Conservation (phyloP, 129 eudicot species). For the Tagetes erecta region DNA sequence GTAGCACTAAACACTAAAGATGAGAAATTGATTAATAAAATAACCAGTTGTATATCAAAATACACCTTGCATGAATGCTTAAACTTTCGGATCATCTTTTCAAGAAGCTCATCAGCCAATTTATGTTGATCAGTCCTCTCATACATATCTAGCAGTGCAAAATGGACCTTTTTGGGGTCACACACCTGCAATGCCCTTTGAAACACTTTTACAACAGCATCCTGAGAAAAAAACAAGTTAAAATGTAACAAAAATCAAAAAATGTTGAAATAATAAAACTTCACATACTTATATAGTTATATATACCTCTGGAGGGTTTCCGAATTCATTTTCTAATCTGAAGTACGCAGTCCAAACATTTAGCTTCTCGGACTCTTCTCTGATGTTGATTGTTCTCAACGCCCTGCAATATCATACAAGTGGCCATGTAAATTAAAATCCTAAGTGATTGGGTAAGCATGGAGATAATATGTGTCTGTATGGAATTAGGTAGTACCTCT, state of each 20-base stretch:
- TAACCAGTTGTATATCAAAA: not conserved
- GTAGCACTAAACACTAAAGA: not conserved
- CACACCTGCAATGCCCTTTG: constrained; percentile 85
- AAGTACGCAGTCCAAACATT: constrained; percentile 90
- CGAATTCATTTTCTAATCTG: constrained; percentile 83
- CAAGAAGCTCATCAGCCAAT: constrained; percentile 71
- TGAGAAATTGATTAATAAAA: not conserved
- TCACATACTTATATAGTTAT: too few relatives aligned
- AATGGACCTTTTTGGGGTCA: constrained; percentile 83
- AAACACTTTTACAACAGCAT: constrained; percentile 67
- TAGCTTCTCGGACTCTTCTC: constrained; percentile 85
- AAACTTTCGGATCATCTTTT: constrained; percentile 76
- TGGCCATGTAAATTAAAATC: not conserved
- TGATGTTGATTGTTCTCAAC: constrained; percentile 76
- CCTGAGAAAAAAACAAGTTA: constrained; percentile 40
- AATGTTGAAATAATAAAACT: not conserved
- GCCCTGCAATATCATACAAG: constrained; percentile 55
- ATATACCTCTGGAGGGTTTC: constrained; percentile 84
- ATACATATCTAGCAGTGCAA: constrained; percentile 76
- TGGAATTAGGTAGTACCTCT: constrained; percentile 48
- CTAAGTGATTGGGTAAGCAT: not conserved
- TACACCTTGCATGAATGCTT: constrained; percentile 82
- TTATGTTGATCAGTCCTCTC: constrained; percentile 75
- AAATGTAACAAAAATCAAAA: not conserved
- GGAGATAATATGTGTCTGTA: not conserved